These are phyloP conservation scores for Microbotryum scabiosae DNA, from an alignment of 1,284 basidiomycete genomes.

Conservation along the genomic window DNA sequence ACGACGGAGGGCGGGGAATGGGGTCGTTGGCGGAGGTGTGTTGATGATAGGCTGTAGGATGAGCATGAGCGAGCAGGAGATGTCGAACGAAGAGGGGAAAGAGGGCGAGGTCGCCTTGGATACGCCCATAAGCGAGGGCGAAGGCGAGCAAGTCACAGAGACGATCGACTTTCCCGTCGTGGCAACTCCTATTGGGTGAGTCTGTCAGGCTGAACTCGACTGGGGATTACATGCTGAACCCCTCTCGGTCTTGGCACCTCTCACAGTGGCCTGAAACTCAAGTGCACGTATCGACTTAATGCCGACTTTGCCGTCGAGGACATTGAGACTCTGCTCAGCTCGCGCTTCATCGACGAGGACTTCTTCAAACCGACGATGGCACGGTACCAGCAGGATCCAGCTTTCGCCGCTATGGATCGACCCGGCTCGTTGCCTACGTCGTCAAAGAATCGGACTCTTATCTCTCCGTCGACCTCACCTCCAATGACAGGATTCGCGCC, in stretches of 20 bases:
- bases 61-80: slow-evolving; percentile 17
- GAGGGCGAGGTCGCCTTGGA: slow-evolving; percentile 2
- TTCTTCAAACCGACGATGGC: slow-evolving; percentile 34
- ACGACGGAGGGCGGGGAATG: slow-evolving; percentile 26
- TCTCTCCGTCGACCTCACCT: neutral
- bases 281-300: slow-evolving; percentile 29
- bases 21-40: slow-evolving; percentile 29
- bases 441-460: neutral
- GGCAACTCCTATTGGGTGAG: slow-evolving; percentile 32
- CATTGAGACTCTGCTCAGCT: slow-evolving; percentile 34
- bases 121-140: slow-evolving; percentile 1
- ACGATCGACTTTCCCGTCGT: slow-evolving; percentile 29
- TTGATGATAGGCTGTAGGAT: slow-evolving; percentile 34
- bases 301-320: slow-evolving; percentile 34
- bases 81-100: neutral
- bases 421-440: slow-evolving; percentile 22
- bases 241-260: neutral
- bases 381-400: slow-evolving; percentile 7
- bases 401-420: neutral
- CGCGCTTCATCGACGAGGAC: slow-evolving; percentile 36
- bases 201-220: neutral
- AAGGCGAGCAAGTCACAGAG: slow-evolving; percentile 13
- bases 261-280: slow-evolving; percentile 23
- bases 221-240: neutral
- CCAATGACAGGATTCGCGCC: slow-evolving; percentile 2